A percentile compares a stretch with the other conserved stretches of the same genome.
phyloP scores from a whole-genome alignment of 1,139 yeast genomes.

The Blastobotrys niveus region DNA sequence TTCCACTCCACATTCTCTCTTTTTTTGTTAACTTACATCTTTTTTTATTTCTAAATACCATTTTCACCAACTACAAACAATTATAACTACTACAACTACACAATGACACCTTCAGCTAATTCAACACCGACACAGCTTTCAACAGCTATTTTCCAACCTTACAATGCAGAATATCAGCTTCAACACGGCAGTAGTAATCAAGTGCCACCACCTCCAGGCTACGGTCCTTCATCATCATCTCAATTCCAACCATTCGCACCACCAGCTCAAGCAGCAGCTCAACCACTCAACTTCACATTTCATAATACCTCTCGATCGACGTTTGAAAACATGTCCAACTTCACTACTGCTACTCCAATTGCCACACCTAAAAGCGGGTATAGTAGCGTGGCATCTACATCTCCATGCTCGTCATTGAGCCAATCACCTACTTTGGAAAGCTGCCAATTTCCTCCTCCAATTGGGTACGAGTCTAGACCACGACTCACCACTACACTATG shows the following conservation, averaged over 20 bases:
- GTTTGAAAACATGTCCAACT: neutral
- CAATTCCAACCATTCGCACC: neutral
- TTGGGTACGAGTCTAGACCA: slow-evolving; percentile 45
- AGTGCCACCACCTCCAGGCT: too few species aligned
- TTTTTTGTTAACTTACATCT: too few species aligned
- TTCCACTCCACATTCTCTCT: too few species aligned
- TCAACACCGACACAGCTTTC: slow-evolving; percentile 10
- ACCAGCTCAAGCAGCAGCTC: slow-evolving; percentile 1
- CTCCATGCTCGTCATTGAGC: too few species aligned
- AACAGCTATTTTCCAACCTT: slow-evolving; percentile 7
- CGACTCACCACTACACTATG: slow-evolving; percentile 88
- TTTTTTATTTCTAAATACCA: too few species aligned
- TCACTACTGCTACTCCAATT: slow-evolving; percentile 11
- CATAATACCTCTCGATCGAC: slow-evolving; percentile 1
- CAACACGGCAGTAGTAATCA: too few species aligned
- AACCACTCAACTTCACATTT: neutral
- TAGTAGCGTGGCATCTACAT: slow-evolving; percentile 30
- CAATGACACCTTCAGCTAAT: slow-evolving; percentile 1
- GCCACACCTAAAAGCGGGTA: neutral
- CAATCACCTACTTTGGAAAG: neutral
- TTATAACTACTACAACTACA: too few species aligned
- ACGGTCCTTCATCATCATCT: too few species aligned
- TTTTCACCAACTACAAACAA: too few species aligned
- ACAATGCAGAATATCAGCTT: slow-evolving; percentile 9
- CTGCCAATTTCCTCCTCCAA: slow-evolving; percentile 40